Evolutionary conservation across 2,329 filamentous ascomycete species (phyloP).

Genomic region (Penicillium sp.): DNA sequence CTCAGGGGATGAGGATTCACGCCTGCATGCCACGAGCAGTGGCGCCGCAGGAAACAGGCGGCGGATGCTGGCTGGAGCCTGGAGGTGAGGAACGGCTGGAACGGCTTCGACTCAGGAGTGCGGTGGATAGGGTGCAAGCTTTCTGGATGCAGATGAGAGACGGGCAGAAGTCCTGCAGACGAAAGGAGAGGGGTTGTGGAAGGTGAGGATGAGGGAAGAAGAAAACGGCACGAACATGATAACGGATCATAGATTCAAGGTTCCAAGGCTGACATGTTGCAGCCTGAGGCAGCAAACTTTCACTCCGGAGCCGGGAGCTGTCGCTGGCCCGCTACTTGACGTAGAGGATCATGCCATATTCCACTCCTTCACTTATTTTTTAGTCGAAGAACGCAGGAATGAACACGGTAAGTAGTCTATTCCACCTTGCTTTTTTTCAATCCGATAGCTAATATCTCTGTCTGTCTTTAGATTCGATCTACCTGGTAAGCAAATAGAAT

Average conservation of each 20-base stretch:
- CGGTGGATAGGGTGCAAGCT: background rate
- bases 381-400: constrained; percentile 34
- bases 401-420: constrained; percentile 53
- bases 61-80: constrained; percentile 11
- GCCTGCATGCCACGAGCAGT: constrained; percentile 22
- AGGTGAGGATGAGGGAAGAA: background rate
- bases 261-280: constrained; percentile 6
- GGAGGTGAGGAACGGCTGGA: background rate
- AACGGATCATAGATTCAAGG: background rate
- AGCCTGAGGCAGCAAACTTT: constrained; percentile 29
- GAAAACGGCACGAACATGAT: background rate
- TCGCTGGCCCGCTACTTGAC: constrained; percentile 12
- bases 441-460: constrained; percentile 9
- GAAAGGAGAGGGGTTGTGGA: constrained; percentile 2
- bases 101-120: background rate
- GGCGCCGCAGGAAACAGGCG: constrained; percentile 16
- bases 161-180: background rate
- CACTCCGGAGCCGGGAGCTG: constrained; percentile 7
- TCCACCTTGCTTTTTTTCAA: background rate
- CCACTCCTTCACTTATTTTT: constrained; percentile 4
- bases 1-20: constrained; percentile 14
- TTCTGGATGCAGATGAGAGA: background rate
- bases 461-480: constrained; percentile 53
- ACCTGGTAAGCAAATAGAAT: constrained; percentile 54
- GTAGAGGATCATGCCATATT: constrained; percentile 19